Evolutionary conservation across 1,284 basidiomycete genomes (phyloP).

Genomic region (Ceratobasidium sp.): DNA sequence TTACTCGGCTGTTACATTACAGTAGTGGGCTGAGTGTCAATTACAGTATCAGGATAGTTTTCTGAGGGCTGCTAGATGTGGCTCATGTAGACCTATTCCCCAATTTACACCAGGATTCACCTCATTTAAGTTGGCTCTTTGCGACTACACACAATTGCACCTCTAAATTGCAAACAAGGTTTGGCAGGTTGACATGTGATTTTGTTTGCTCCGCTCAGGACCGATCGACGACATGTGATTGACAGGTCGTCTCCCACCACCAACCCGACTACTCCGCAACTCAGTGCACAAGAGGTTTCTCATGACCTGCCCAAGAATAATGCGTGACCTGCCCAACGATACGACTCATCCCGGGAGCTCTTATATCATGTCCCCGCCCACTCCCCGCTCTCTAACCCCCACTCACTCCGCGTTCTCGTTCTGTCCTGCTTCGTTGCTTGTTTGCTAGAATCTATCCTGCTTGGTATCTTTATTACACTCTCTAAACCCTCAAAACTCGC

Average conservation of each 20-base stretch:
- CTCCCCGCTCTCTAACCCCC: not conserved
- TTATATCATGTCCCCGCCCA: constrained; percentile 14
- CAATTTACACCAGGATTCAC: not conserved
- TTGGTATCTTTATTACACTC: not conserved
- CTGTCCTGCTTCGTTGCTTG: not conserved
- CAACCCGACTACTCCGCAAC: constrained; percentile 21
- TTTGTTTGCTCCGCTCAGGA: constrained; percentile 4
- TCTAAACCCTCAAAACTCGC: not conserved
- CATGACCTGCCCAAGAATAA: constrained; percentile 31
- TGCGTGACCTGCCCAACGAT: not conserved
- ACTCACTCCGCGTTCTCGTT: constrained; percentile 7
- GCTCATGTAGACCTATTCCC: not conserved
- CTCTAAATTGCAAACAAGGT: not conserved
- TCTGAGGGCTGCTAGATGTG: not conserved
- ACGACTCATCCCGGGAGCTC: constrained; percentile 26
- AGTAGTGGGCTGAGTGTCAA: constrained; percentile 14
- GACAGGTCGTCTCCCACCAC: not conserved
- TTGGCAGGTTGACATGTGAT: constrained; percentile 31
- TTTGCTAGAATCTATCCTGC: not conserved
- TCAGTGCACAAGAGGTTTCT: constrained; percentile 2
- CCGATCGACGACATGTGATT: constrained; percentile 34
- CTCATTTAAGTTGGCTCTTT: not conserved
- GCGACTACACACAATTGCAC: not conserved
- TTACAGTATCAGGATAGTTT: not conserved
- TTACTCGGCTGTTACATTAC: not conserved